Evolutionary conservation across 2,329 filamentous ascomycete species (phyloP), one percentile per base, ranked within the genome.

Genomic region (Apiospora pterosperma): DNA sequence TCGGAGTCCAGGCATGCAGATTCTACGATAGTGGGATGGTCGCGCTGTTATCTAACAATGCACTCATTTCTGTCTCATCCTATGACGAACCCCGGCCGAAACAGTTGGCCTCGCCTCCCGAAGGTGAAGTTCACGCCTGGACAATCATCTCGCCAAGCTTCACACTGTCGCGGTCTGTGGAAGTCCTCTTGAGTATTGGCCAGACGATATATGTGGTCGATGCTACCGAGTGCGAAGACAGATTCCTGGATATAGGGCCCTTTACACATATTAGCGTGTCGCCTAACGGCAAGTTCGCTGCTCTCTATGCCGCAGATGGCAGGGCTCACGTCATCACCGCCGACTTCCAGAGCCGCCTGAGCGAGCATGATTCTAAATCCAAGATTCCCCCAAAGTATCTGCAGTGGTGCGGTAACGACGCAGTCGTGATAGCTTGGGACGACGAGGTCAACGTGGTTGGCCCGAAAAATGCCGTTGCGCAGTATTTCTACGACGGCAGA

Each of bases 21-120:
- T 99, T 99, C 80, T 98, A 96, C 82, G 88, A 90, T 61, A 88
- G 88, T 36, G 96, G 96, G n/a, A 93, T 99, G 77, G 95, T 98
- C 28, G 96, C 94, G 8, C 82, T 99, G 42, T 86, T 98, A 23
- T 88, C 89, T 11, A 97, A 97, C 79, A 97, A 97, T 76, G 85
- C 90, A 58, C 81, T 99, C 42, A 84, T 99, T 55, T 88, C 92
- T 0, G 93, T 99, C n/a, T 88, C 92, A 4, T 90, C 91, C 38
- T 98, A 98, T 75, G 85, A 92, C 55, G 96, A 99, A 76, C 96
- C 96, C 36, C 88, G 96, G 14, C 95, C 96, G 4, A 94, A 92
- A 73, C 81, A 91, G 16, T 86, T 99, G 42, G 93, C 93, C 0
- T 80, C 86, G 36, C 88, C 90, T 5, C 93, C 94, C 0, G 87